These are phyloP conservation scores for Beauveria medogensis DNA, from an alignment of 2,329 filamentous ascomycete genomes.

Conservation along the genomic window DNA sequence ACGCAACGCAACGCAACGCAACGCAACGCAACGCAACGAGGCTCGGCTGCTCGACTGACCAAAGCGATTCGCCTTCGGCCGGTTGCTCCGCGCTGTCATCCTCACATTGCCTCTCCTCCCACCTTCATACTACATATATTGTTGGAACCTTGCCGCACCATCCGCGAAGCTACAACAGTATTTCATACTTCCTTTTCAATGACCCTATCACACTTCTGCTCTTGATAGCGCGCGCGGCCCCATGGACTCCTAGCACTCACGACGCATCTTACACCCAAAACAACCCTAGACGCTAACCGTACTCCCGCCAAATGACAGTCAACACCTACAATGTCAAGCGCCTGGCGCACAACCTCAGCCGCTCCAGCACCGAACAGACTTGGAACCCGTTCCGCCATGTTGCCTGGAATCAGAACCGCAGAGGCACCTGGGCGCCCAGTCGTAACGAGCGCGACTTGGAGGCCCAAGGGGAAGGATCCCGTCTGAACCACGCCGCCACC, in stretches of 20 bases:
- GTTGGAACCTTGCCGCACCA: background rate
- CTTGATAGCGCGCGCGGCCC: background rate
- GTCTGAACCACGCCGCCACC: constrained; percentile 28
- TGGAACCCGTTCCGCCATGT: constrained; percentile 40
- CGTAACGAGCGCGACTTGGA: constrained; percentile 16
- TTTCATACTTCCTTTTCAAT: background rate
- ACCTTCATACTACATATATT: background rate
- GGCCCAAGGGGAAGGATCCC: constrained; percentile 20
- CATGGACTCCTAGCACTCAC: background rate
- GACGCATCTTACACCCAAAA: background rate
- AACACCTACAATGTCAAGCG: constrained; percentile 38
- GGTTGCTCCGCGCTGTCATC: background rate
- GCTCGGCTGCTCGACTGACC: background rate
- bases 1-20: background rate
- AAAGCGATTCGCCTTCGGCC: background rate
- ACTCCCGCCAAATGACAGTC: constrained; percentile 25
- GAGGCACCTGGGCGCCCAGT: constrained; percentile 29
- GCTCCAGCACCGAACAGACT: constrained; percentile 28
- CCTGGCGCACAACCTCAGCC: constrained; percentile 34
- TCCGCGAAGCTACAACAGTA: background rate
- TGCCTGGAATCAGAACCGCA: constrained; percentile 25
- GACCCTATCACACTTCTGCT: background rate
- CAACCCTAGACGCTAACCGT: background rate
- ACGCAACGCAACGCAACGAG: background rate
- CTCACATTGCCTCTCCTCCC: background rate